Percentiles rank a stretch among this genome's conserved stretches.
Evolutionary conservation across 1,284 basidiomycete genomes (phyloP).

Genomic region (Inonotus hispidus): DNA sequence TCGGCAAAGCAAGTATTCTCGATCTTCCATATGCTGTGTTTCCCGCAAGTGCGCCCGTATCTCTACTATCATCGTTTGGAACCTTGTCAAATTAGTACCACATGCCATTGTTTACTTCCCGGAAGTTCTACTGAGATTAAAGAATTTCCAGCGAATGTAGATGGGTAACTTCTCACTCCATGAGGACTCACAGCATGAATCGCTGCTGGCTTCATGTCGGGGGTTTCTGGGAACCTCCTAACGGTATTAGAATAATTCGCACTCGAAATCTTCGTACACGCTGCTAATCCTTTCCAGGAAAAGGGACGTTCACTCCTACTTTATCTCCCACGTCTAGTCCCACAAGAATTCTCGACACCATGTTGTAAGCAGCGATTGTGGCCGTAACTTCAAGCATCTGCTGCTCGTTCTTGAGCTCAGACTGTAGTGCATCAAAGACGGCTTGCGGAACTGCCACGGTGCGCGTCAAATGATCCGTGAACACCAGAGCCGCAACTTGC

Average conservation of each 20-base stretch:
- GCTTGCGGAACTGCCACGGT: constrained; percentile 33
- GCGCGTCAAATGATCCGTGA: constrained; percentile 45
- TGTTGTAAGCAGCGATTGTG: constrained; percentile 46
- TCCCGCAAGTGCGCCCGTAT: too few species aligned
- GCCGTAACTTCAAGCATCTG: constrained; percentile 42
- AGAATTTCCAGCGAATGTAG: too few species aligned
- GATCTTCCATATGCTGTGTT: too few species aligned
- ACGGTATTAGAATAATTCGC: background rate
- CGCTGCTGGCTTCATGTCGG: too few species aligned
- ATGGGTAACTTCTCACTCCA: too few species aligned
- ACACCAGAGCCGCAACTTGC: constrained; percentile 39
- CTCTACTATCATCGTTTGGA: too few species aligned
- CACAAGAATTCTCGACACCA: constrained; percentile 53
- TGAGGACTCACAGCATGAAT: too few species aligned
- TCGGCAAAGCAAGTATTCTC: too few species aligned
- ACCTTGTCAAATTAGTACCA: too few species aligned
- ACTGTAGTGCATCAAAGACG: constrained; percentile 30
- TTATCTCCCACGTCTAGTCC: constrained; percentile 47
- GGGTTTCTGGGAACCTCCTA: too few species aligned
- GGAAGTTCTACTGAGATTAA: too few species aligned
- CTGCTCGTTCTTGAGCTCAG: constrained; percentile 34
- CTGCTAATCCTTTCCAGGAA: background rate
- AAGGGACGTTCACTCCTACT: constrained; percentile 29
- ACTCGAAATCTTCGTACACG: background rate
- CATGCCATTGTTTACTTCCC: too few species aligned